Evolutionary conservation across 1,284 basidiomycete species (phyloP), one percentile per base, ranked within the genome.

Genomic region (Heterobasidion parviporum): DNA sequence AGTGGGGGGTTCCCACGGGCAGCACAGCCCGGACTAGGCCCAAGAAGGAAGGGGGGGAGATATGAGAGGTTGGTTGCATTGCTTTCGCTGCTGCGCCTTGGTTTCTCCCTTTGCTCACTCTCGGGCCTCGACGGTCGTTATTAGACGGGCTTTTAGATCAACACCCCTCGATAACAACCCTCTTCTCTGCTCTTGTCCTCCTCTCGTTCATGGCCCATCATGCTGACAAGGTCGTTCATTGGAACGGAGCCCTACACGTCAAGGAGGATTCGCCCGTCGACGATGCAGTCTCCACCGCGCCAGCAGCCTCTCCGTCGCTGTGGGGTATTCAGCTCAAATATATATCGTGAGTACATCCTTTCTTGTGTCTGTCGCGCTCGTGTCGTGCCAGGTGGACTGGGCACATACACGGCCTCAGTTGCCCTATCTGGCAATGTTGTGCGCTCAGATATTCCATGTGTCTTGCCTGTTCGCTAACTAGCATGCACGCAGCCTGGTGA

Each of bases 271-370:
- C 18, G n/a, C 62, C 71, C 70, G 68, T 65, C 64, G 59, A 63
- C 64, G 59, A 67, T 55, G 72, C 77, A 51, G 63, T 78, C 54
- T 51, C 68, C 61, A 63, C 61, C 63, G 62, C 76, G 64, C 54
- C 62, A 6, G 8, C 72, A 34, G 15, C 59, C 18, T 65, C 75
- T 15, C 85, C 87, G 50, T 74, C 79, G 14, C 65, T 90, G 18
- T 84, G 76, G 65, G 89, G 87, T 52, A 66, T 92, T 53, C 85
- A 86, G 16, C 72, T 91, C 63, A 91, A 90, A 75, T 89, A 89
- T 63, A 78, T 91, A 59, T 89, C 88, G 87, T 90, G 66, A 72
- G 85, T 85, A 32, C 43, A 50, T 44, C 34, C 45, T 55, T 53
- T 56, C 43, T 3, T 43, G 36, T 6, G 47, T 51, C 49, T 44